Evolutionary conservation across 2,329 filamentous ascomycete genomes (phyloP), one percentile per base, ranked within the genome.

Genomic region (Scedosporium apiospermum): DNA sequence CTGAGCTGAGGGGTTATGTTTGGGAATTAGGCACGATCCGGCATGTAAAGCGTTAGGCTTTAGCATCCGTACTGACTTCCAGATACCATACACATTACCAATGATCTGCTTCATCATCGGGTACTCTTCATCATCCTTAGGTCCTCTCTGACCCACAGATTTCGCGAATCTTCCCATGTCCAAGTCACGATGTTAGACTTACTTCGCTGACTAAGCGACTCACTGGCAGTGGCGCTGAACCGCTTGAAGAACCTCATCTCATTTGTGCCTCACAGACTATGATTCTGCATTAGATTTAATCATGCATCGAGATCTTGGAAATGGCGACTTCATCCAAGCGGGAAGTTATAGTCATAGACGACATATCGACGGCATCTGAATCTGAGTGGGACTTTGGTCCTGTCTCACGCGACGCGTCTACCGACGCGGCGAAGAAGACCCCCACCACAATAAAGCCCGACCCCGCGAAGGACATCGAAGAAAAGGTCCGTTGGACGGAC

Each of bases 401-500:
- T 14, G 34, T 49, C 18, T 21, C 14, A 12, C 14, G n/a, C n/a
- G 44, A 14, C 59, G 42, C 59, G 44, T 53, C 59, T 6, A 34
- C 18, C 21, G 42, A 51, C 59, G 59, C 16, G n/a, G 10, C 51
- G 10, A 34, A 26, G 44, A 26, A 26, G 44, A 26, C 51, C 23
- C 21, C 27, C 44, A 6, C 49, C 23, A 14, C n/a, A 16, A 27
- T 57, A 14, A 57, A 44, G 21, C 9, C 21, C 14, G 53, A 57
- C n/a, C 60, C 49, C 30, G 49, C 23, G 49, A 16, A 57, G 26
- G 60, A 44, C 23, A 42, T 75, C 34, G 72, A 73, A 16, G 77
- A 79, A 63, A 81, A 79, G 66, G 74, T 80, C 1, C 69, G 75
- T n/a, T 83, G 79, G 80, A 82, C 80, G 3, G 84, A 86, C 63